Base-by-base conservation (phyloP, 2,329 filamentous ascomycete genomes). In the Claviceps monticola region DNA sequence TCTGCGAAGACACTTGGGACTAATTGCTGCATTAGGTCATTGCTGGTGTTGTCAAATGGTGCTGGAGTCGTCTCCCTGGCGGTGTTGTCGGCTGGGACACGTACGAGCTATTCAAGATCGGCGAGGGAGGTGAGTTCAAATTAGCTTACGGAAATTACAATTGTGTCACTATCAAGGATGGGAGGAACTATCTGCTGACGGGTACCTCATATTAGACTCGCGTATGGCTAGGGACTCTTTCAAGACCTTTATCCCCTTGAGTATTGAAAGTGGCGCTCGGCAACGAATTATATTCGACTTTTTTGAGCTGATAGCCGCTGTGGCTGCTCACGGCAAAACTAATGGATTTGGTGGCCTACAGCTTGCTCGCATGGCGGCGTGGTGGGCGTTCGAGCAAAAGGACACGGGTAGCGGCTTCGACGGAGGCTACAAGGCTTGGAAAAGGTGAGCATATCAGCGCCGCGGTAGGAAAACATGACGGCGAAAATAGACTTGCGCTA, bases 41-140 rank as follows among this genome's bases (percentile, higher is more conserved):
- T 51, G 90, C 89, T 57, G 93, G 90, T 61, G 89, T 96, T 43
- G 76, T 93, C 57, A 98, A 97, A 73, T 98, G 93, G 93, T 97
- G 91, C 68, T 98, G 93, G 93, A 90, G 88, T 66, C 82, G 93
- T 69, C 74, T 98, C 49, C 81, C 85, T 43, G 88, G 89, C 54
- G 93, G 93, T 62, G 83, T 98, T 14, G 90, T 98, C 38, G 89
- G 88, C 53, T 97, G 93, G 93, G 89, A 96, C 62, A 88, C 88
- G 43, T 98, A 98, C 64, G 90, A 97, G 65, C 78, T 95, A 21
- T 98, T 98, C 75, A 89, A 86, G 62, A 84, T 94, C 58, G 93
- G 93, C 64, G 93, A 98, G 71, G 80, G 85, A 74, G 89, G 89
- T 94, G 78, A 13, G 53, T 51, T 13, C 11, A 48, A n/a, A 41